Percentiles rank a stretch among this genome's conserved stretches.
Conservation (phyloP, 495 filamentous ascomycete genomes). For the Penicillium egyptiacum region DNA sequence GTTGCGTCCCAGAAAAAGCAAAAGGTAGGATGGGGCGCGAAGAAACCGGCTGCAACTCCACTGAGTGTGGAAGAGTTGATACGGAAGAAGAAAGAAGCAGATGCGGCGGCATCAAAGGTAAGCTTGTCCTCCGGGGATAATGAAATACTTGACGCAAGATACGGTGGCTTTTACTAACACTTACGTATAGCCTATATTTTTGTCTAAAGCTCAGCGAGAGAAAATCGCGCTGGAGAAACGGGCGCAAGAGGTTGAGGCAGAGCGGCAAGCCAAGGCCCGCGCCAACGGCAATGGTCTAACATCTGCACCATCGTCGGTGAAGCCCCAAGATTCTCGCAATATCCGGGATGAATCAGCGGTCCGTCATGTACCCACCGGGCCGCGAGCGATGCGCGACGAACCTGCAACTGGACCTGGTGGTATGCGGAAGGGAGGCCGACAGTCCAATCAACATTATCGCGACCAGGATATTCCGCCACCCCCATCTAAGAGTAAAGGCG, state of each 20-base stretch:
- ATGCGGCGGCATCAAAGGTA: conserved; percentile 75
- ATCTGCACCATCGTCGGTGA: conserved; percentile 6
- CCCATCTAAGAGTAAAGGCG: conserved; percentile 46
- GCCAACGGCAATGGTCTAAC: conserved; percentile 35
- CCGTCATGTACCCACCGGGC: conserved; percentile 67
- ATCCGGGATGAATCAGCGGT: conserved; percentile 7
- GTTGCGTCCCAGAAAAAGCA: conserved; percentile 48
- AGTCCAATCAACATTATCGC: conserved; percentile 49
- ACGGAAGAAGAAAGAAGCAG: conserved; percentile 74
- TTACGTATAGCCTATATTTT: conserved; percentile 73
- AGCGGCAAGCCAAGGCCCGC: conserved; percentile 43
- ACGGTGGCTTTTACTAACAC: conserved; percentile 13
- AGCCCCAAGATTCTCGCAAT: conserved; percentile 8
- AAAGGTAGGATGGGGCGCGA: conserved; percentile 56
- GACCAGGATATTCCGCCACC: conserved; percentile 58
- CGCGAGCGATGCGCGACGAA: conserved; percentile 68
- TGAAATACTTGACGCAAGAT: background rate
- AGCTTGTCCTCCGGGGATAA: conserved; percentile 13
- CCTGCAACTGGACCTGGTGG: conserved; percentile 54
- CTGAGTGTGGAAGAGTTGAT: conserved; percentile 77
- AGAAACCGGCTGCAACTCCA: conserved; percentile 46
- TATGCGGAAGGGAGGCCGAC: conserved; percentile 47
- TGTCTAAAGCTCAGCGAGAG: conserved; percentile 88
- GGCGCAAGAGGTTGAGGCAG: conserved; percentile 77
- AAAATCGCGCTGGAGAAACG: conserved; percentile 81